These are phyloP conservation scores for Amphibolis antarctica DNA, from an alignment of 106 monocot genomes.

Conservation along the genomic window DNA sequence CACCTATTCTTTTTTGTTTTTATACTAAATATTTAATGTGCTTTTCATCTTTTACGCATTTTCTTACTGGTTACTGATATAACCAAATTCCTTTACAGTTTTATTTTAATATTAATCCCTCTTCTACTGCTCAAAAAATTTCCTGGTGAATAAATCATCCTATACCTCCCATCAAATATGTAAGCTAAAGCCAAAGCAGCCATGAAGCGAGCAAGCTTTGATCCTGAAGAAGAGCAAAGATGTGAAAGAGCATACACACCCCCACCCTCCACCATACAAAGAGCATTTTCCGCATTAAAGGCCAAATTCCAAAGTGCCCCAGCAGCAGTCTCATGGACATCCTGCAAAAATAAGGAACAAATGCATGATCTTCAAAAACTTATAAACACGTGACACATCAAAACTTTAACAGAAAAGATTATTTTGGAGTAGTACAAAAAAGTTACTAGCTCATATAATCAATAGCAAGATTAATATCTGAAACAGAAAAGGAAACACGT, in stretches of 20 bases:
- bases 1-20: too few relatives aligned
- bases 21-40: too few relatives aligned
- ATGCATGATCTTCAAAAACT: neutral
- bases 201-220: slow-evolving; percentile 98
- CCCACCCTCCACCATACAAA: slow-evolving; percentile 90
- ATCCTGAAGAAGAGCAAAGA: slow-evolving; percentile 87
- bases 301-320: slow-evolving; percentile 99
- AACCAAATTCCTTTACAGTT: too few relatives aligned
- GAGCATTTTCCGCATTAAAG: slow-evolving; percentile 92
- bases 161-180: slow-evolving; percentile 96
- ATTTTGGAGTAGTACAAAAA: too few relatives aligned
- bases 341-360: slow-evolving; percentile 21
- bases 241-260: slow-evolving; percentile 84
- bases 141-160: neutral
- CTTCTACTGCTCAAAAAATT: too few relatives aligned
- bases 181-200: slow-evolving; percentile 91
- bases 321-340: slow-evolving; percentile 97
- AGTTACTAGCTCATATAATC: too few relatives aligned
- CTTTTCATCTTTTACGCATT: too few relatives aligned
- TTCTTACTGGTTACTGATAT: too few relatives aligned
- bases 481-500: too few relatives aligned
- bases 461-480: too few relatives aligned
- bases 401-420: too few relatives aligned
- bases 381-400: neutral
- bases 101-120: too few relatives aligned